Conservation (phyloP, 2,329 filamentous ascomycete species). For the Fusarium agapanthi region DNA sequence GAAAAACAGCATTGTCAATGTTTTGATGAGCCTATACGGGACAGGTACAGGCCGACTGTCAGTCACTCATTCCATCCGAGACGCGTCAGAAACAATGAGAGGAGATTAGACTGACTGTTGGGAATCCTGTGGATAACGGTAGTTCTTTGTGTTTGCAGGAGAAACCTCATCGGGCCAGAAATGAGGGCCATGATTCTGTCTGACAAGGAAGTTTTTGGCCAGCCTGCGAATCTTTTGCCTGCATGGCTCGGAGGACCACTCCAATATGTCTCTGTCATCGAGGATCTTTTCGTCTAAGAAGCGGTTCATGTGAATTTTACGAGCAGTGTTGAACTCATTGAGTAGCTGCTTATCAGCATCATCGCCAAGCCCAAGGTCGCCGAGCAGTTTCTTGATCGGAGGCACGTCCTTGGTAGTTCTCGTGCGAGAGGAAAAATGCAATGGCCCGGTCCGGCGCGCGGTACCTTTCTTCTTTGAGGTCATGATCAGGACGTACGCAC, state of each 20-base stretch:
- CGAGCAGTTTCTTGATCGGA: neutral
- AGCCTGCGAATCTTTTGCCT: neutral
- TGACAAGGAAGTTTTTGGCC: neutral
- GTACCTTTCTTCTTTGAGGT: neutral
- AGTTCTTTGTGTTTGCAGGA: neutral
- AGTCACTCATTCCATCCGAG: neutral
- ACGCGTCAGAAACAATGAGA: neutral
- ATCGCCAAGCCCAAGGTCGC: constrained; percentile 2
- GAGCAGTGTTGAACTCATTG: neutral
- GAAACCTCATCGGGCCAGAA: constrained; percentile 15
- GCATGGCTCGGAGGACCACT: neutral
- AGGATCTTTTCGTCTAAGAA: neutral
- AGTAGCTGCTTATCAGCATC: neutral
- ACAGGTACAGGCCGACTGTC: neutral
- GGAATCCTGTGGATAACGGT: neutral
- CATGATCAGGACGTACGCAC: neutral
- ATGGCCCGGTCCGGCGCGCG: neutral
- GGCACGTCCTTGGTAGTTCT: neutral
- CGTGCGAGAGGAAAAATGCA: neutral
- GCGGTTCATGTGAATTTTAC: neutral
- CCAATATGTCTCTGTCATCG: neutral
- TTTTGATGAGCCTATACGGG: neutral
- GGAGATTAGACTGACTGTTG: neutral
- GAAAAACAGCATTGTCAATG: constrained; percentile 1
- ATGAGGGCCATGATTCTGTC: neutral